Conservation (phyloP, 495 filamentous ascomycete genomes). For the Penicillium samsonianum region DNA sequence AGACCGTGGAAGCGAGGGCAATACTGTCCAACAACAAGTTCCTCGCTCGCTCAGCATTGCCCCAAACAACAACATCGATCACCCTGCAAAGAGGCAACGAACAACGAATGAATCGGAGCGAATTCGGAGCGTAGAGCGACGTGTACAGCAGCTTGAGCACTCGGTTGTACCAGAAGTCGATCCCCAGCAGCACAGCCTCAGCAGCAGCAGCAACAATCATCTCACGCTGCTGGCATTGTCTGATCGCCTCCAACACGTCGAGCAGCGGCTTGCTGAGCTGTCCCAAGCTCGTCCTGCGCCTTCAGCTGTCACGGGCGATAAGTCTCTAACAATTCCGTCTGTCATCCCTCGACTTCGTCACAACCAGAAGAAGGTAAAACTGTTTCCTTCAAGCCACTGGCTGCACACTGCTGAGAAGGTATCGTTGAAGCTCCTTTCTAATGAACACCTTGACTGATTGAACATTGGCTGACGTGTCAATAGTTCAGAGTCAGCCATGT, state of each 20-base stretch:
- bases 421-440: conserved; percentile 12
- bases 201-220: conserved; percentile 9
- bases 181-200: neutral
- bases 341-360: conserved; percentile 17
- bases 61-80: conserved; percentile 3
- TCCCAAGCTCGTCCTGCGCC: conserved; percentile 6
- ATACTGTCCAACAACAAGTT: conserved; percentile 3
- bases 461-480: conserved; percentile 4
- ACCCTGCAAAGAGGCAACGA: conserved; percentile 5
- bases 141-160: conserved; percentile 22
- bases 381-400: conserved; percentile 44
- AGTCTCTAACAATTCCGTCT: conserved; percentile 4
- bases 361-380: conserved; percentile 38
- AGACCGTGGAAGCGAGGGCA: conserved; percentile 7
- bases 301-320: conserved; percentile 8
- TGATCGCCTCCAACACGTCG: conserved; percentile 7
- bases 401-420: conserved; percentile 43
- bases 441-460: neutral
- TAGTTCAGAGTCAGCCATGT: conserved; percentile 11
- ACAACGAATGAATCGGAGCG: conserved; percentile 11
- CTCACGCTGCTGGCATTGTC: conserved; percentile 12
- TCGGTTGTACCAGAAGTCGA: conserved; percentile 3
- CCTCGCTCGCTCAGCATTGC: conserved; percentile 1
- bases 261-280: conserved; percentile 12
- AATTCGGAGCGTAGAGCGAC: conserved; percentile 17